These are phyloP conservation scores for Apophysomyces sp. DNA, from an alignment of 371 early-diverging fungal species.

Conservation along the genomic window DNA sequence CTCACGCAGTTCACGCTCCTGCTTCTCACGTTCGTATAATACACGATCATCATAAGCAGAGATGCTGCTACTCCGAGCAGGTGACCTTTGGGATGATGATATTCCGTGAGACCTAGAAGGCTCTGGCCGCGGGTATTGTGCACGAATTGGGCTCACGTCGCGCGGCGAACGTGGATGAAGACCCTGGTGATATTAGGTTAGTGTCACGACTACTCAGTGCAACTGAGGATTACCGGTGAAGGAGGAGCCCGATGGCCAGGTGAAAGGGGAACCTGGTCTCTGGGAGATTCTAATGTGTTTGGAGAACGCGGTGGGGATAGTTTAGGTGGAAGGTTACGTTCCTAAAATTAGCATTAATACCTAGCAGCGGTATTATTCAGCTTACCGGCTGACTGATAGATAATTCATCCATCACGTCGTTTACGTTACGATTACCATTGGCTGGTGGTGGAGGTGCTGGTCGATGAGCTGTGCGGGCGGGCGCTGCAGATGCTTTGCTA, in stretches of 20 bases:
- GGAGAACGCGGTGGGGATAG: constrained; percentile 13
- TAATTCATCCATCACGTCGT: constrained; percentile 36
- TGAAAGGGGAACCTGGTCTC: neutral
- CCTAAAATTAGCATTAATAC: neutral
- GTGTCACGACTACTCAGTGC: too few relatives aligned
- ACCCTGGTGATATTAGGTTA: constrained; percentile 1
- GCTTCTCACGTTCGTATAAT: constrained; percentile 18
- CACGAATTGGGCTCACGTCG: constrained; percentile 6
- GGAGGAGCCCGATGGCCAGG: constrained; percentile 10
- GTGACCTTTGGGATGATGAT: constrained; percentile 10
- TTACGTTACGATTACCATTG: constrained; percentile 10
- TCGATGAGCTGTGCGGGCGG: constrained; percentile 21
- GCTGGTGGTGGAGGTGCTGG: constrained; percentile 31
- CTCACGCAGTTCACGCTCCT: constrained; percentile 30
- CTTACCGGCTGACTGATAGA: constrained; percentile 10
- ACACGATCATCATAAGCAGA: constrained; percentile 32
- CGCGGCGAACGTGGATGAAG: constrained; percentile 19
- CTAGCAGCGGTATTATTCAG: neutral
- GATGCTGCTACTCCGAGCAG: constrained; percentile 25
- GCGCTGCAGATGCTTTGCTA: constrained; percentile 1
- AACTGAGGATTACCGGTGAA: constrained; percentile 20
- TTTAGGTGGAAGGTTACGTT: constrained; percentile 5
- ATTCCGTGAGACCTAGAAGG: constrained; percentile 31
- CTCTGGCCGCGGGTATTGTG: constrained; percentile 28
- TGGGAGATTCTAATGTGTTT: constrained; percentile 5